A percentile compares a stretch with the other conserved stretches of the same genome.
These are phyloP conservation scores for Nicotiana tabacum DNA, from an alignment of 257 asterid genomes.

Conservation along the genomic window DNA sequence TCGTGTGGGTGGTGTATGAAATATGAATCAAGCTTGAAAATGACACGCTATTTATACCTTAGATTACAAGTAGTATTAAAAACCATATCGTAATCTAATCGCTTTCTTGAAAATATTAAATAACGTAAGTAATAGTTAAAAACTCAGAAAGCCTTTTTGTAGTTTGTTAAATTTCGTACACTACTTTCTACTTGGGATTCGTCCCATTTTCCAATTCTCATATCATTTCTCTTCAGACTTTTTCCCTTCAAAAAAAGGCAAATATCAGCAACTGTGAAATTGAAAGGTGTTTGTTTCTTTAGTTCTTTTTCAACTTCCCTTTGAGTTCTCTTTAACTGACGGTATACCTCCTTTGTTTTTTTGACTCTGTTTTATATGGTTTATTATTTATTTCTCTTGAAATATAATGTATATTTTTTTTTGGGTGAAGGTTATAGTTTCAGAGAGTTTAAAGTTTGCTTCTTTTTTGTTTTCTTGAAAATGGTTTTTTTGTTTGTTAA, in stretches of 20 bases:
- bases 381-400: background rate
- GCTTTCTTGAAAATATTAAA: background rate
- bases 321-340: background rate
- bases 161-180: background rate
- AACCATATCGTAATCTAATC: background rate
- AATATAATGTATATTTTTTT: background rate
- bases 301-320: slow-evolving; percentile 5
- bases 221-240: background rate
- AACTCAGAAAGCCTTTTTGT: background rate
- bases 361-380: background rate
- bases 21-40: slow-evolving; percentile 1
- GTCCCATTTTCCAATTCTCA: background rate
- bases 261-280: background rate
- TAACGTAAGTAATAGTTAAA: background rate
- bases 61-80: background rate
- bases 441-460: background rate
- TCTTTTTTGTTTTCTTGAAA: background rate
- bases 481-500: background rate
- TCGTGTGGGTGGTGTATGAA: background rate
- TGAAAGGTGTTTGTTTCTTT: background rate
- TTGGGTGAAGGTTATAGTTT: background rate
- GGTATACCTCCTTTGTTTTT: slow-evolving; percentile 6
- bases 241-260: background rate
- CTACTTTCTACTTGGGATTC: slow-evolving; percentile 11
- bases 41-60: slow-evolving; percentile 8